Evolutionary conservation across 2,329 filamentous ascomycete species (phyloP).

Genomic region (Orbilia blumenaviensis): DNA sequence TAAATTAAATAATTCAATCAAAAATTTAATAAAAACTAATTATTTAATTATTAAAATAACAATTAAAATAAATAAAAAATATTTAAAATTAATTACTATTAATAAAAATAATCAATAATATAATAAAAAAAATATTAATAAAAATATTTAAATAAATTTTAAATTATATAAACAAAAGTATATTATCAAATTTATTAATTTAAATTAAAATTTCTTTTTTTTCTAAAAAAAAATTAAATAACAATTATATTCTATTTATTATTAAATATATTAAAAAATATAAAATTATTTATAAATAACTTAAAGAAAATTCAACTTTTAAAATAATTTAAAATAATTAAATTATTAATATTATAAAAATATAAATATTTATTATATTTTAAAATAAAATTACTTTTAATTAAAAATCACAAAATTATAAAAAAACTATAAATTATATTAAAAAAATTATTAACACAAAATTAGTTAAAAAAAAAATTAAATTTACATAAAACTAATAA

Average conservation of each 20-base stretch:
- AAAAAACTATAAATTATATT: too few relatives aligned
- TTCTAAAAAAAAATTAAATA: too few relatives aligned
- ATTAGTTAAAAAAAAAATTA: too few relatives aligned
- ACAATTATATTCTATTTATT: too few relatives aligned
- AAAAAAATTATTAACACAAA: too few relatives aligned
- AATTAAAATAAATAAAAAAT: not conserved
- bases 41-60: not conserved
- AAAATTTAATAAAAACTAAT: too few relatives aligned
- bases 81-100: not conserved
- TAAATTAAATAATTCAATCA: not conserved
- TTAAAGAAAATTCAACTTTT: not conserved
- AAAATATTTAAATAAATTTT: conserved; percentile 3
- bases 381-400: too few relatives aligned
- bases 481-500: too few relatives aligned
- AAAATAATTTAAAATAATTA: conserved; percentile 16
- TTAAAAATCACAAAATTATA: too few relatives aligned
- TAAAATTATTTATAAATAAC: not conserved
- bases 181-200: too few relatives aligned
- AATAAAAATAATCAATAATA: conserved; percentile 2
- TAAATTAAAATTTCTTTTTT: too few relatives aligned
- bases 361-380: too few relatives aligned
- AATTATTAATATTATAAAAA: conserved; percentile 1
- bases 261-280: conserved; percentile 27
- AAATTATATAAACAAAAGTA: conserved; percentile 2
- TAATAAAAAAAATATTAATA: conserved; percentile 24